These are phyloP conservation scores for Aspergillus panamensis DNA, from an alignment of 495 filamentous ascomycete species.

Conservation along the genomic window DNA sequence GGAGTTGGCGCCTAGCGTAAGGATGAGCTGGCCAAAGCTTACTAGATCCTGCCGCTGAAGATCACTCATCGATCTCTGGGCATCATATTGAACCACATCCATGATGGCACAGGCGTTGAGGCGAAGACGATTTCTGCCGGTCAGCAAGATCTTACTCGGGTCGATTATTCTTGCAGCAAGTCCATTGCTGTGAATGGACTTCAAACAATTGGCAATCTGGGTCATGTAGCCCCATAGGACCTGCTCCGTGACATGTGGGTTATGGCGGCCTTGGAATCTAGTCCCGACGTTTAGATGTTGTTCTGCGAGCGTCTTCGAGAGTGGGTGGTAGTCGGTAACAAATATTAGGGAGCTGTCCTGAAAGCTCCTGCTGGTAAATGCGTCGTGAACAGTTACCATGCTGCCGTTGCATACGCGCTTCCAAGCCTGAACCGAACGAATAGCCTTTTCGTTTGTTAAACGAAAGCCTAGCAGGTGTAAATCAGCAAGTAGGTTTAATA, in stretches of 20 bases:
- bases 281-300: constrained; percentile 64
- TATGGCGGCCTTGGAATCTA: constrained; percentile 48
- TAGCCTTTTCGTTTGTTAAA: constrained; percentile 83
- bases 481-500: not conserved
- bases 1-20: constrained; percentile 69
- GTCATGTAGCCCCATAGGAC: constrained; percentile 88
- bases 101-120: constrained; percentile 81
- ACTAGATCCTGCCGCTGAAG: constrained; percentile 85
- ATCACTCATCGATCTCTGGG: constrained; percentile 60
- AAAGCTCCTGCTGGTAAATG: constrained; percentile 89
- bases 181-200: constrained; percentile 74
- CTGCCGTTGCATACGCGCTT: constrained; percentile 77
- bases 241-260: constrained; percentile 63
- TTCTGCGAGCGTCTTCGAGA: constrained; percentile 85
- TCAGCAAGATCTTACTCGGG: constrained; percentile 79
- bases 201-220: constrained; percentile 86
- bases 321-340: constrained; percentile 87
- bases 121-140: constrained; percentile 67
- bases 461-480: constrained; percentile 54
- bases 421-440: constrained; percentile 85
- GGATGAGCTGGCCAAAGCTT: constrained; percentile 77
- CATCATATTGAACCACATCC: constrained; percentile 80
- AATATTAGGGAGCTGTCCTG: constrained; percentile 93
- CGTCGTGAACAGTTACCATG: constrained; percentile 84
- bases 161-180: constrained; percentile 83